A percentile compares a stretch with the other conserved stretches of the same genome.
These are phyloP conservation scores for Artomyces pyxidatus DNA, from an alignment of 768 basidiomycete genomes.

Conservation along the genomic window DNA sequence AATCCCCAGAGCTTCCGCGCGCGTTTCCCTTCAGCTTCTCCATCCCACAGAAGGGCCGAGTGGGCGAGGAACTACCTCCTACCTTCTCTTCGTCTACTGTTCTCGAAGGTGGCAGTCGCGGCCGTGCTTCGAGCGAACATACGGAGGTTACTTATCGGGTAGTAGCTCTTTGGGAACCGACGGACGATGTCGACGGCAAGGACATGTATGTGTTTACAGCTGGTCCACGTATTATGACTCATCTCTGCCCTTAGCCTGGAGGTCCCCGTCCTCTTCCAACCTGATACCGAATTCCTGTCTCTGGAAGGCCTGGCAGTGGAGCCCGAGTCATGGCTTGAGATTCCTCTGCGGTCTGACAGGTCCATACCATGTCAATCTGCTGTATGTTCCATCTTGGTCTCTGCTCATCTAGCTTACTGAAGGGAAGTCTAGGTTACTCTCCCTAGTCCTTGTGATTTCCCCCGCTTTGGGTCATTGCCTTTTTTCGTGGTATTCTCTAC, in stretches of 20 bases:
- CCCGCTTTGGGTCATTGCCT: conserved; percentile 53
- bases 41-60: conserved; percentile 39
- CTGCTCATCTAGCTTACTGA: neutral
- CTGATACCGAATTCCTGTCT: conserved; percentile 52
- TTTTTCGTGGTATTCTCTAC: conserved; percentile 72
- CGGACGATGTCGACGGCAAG: conserved; percentile 32
- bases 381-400: conserved; percentile 32
- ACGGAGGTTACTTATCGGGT: conserved; percentile 47
- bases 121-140: conserved; percentile 24
- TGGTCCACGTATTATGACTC: conserved; percentile 1
- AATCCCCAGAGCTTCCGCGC: conserved; percentile 1
- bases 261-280: conserved; percentile 54
- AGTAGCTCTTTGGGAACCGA: conserved; percentile 50
- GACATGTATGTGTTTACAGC: conserved; percentile 35
- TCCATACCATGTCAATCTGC: conserved; percentile 58
- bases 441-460: conserved; percentile 52
- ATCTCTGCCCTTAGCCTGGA: conserved; percentile 39
- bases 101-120: conserved; percentile 19
- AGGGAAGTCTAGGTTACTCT: conserved; percentile 53
- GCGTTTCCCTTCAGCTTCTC: conserved; percentile 45
- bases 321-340: conserved; percentile 57
- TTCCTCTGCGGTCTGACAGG: conserved; percentile 55
- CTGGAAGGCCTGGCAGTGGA: conserved; percentile 36
- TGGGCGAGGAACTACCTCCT: conserved; percentile 54
- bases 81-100: conserved; percentile 40